Evolutionary conservation across 306 rosid genomes (phyloP).

Genomic region (Gastrolobium villosum): DNA sequence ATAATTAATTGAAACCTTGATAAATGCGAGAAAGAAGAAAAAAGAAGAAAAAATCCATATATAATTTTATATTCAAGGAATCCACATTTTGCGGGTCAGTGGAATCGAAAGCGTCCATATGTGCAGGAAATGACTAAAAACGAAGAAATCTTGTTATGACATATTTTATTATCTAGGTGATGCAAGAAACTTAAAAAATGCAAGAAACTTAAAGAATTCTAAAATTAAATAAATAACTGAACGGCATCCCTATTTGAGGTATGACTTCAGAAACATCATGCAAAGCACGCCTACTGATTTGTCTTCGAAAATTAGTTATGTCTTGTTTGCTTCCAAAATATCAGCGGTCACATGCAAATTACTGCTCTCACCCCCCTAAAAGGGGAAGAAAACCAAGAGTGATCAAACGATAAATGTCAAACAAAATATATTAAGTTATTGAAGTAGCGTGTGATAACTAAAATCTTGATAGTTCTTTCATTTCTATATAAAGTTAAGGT

Average conservation of each 20-base stretch:
- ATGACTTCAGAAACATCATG: conserved; percentile 20
- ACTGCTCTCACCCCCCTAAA: conserved; percentile 13
- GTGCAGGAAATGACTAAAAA: neutral
- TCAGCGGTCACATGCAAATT: conserved; percentile 13
- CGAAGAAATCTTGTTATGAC: neutral
- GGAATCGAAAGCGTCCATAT: neutral
- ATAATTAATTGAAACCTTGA: no score
- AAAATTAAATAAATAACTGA: neutral
- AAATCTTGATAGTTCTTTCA: no score
- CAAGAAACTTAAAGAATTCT: neutral
- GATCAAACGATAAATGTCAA: neutral
- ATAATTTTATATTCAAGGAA: no score
- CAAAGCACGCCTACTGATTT: conserved; percentile 11
- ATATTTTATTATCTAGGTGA: neutral
- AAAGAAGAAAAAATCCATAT: neutral
- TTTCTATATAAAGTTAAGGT: no score
- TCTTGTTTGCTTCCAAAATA: conserved; percentile 17
- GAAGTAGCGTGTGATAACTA: neutral
- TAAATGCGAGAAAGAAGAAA: neutral
- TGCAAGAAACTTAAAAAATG: neutral
- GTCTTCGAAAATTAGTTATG: conserved; percentile 4
- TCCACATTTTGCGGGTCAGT: neutral
- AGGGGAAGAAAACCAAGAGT: neutral
- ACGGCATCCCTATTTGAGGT: neutral
- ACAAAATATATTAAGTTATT: neutral